Base-by-base conservation (phyloP, 306 rosid genomes). In the Fragaria ananassa region DNA sequence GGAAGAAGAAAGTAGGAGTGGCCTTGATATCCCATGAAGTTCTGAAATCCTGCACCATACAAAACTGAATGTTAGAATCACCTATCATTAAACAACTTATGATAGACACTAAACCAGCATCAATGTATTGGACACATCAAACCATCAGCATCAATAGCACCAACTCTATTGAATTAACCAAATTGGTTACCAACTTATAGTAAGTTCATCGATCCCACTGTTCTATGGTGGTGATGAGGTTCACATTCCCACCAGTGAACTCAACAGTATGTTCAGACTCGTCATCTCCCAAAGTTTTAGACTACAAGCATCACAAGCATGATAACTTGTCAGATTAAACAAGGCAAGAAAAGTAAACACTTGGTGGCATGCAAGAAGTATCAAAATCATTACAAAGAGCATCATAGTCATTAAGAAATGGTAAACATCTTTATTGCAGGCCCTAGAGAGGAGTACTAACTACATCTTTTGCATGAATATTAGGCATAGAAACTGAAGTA, bases 1-100 rank as follows among this genome's bases (percentile, higher is more conserved):
- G 92, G 86, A 96, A 91, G 89, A 96, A 96, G 87, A 96, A 96
- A 18, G 99, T 96, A 1, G 99, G 99, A 64, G 99, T 96, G 74
- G 98, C 99, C 83, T 96, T 96, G 68, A 96, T 92, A 76, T 96
- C 99, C 99, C 96, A 96, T 14, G 97, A 82, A 75, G 93, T 81
- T 83, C 98, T 92, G 70, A 96, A 96, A 37, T 96, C 99, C 99
- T 96, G 88, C 76, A 82, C 66, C 73, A 80, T 46, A 69, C 62
- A 70, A 83, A 51, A 45, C 15, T 39, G 1, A 74, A 18, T 23
- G 54, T 74, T 25, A 72, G 41, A 19, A 37, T 50, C 72, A 60
- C 63, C 23, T 37, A 53, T 29, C 19, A 39, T 42, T 60, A 37
- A 4, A 29, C 10, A 42, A 23, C 21, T 54, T 58, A 18, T n/a